Conservation (phyloP, 2,329 filamentous ascomycete species). For the Curvularia sp. region DNA sequence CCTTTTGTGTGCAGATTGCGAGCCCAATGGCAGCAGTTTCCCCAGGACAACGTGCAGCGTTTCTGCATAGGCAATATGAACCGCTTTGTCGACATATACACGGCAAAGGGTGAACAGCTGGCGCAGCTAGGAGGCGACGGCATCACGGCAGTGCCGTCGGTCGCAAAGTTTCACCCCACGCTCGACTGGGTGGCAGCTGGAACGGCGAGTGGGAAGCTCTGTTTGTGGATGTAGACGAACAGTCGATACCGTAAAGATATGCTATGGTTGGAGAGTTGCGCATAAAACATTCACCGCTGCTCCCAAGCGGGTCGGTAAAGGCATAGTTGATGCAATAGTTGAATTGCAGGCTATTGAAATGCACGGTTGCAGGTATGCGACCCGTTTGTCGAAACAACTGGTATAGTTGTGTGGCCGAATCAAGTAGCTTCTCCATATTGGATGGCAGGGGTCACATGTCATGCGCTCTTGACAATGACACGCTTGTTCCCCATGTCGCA, state of each 20-base stretch:
- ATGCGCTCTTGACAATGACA: neutral
- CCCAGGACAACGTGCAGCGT: slow-evolving; percentile 79
- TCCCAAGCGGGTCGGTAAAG: neutral
- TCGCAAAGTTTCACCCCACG: slow-evolving; percentile 86
- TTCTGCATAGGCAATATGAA: slow-evolving; percentile 98
- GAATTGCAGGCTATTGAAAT: slow-evolving; percentile 6
- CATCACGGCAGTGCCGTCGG: slow-evolving; percentile 93
- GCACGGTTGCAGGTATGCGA: slow-evolving; percentile 6
- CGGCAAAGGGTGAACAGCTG: slow-evolving; percentile 80
- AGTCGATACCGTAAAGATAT: slow-evolving; percentile 6
- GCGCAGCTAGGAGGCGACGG: slow-evolving; percentile 87
- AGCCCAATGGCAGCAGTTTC: slow-evolving; percentile 87
- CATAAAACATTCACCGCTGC: slow-evolving; percentile 15
- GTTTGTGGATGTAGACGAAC: slow-evolving; percentile 75
- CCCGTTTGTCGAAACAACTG: neutral
- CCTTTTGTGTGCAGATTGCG: slow-evolving; percentile 60
- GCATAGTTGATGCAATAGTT: slow-evolving; percentile 5
- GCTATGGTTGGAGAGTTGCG: neutral
- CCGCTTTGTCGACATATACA: slow-evolving; percentile 91
- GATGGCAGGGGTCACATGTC: slow-evolving; percentile 5
- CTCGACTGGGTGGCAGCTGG: slow-evolving; percentile 92
- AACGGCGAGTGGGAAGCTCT: slow-evolving; percentile 90
- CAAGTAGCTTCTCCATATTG: slow-evolving; percentile 16
- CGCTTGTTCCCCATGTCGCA: neutral
- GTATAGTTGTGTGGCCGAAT: slow-evolving; percentile 7